Evolutionary conservation across 2,329 filamentous ascomycete species (phyloP), one percentile per base, ranked within the genome.

Genomic region (Lachnellula suecica): DNA sequence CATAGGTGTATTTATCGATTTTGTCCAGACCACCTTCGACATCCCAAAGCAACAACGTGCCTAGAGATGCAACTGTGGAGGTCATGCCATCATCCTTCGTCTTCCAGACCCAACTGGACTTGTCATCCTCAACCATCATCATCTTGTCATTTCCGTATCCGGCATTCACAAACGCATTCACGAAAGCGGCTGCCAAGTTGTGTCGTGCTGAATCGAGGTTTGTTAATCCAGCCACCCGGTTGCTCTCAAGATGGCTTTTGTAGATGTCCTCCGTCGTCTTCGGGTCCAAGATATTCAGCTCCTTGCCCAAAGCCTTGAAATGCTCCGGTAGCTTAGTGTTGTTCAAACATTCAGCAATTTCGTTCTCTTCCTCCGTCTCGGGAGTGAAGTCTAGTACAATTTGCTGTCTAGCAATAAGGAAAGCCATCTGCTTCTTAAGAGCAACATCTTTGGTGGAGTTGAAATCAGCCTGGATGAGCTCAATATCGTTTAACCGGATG

Each of bases 191-290:
- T 4, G 94, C 92, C 55, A 99, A 80, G 66, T 99, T 99, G 76
- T 99, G 93, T 63, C 91, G 83, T 25, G 93, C 92, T 9, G 94
- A 99, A 69, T 99, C 94, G 43, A 95, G 84, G 68, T 97, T 97
- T 10, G 93, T 97, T 73, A 96, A 83, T 31, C 91, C 92, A 22
- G 91, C 90, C 48, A 95, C 94, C 56, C 95, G 84, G 64, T 87
- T 96, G 74, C 89, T 97, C 74, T 99, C 94, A 4, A 99, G 82
- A 72, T 99, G 94, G 67, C 91, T 96, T 78, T 99, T 99, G 82
- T 99, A 99, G 65, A 99, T 99, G 66, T 99, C 95, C 69, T 99
- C 94, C 0, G 93, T 95, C 40, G 90, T 89, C 77, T 97, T 97
- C 31, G 94, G 94, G 58, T 99, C 94, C 38, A 97, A 78, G 47